phyloP scores from a whole-genome alignment of 2,329 filamentous ascomycete genomes.

The Fusarium azukiicola region DNA sequence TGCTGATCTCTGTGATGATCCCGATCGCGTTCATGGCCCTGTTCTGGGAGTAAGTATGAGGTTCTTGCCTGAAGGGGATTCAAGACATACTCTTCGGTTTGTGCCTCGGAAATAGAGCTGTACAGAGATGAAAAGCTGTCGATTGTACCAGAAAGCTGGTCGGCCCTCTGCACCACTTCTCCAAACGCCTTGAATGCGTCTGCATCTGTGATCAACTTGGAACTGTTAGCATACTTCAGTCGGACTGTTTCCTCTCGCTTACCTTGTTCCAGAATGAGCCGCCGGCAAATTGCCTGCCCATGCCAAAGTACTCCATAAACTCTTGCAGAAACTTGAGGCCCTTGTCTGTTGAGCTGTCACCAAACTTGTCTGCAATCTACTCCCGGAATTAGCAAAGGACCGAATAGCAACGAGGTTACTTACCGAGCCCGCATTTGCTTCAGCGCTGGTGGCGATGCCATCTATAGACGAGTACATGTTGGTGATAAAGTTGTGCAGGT shows the following conservation, averaged over 20 bases:
- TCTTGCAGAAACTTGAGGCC: background rate
- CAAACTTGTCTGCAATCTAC: background rate
- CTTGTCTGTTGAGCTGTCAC: background rate
- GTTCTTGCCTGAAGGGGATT: background rate
- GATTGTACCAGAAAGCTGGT: background rate
- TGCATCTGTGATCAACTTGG: background rate
- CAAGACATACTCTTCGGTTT: background rate
- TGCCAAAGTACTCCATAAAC: background rate
- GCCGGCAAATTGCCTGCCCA: background rate
- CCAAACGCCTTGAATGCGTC: background rate
- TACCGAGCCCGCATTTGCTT: background rate
- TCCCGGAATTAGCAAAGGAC: background rate
- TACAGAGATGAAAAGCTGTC: background rate
- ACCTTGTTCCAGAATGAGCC: background rate
- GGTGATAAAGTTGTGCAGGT: background rate
- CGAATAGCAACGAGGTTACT: background rate
- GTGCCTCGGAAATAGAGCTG: background rate
- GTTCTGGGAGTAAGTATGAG: background rate
- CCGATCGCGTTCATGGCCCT: background rate
- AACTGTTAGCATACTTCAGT: background rate
- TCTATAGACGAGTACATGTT: background rate
- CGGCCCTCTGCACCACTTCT: background rate
- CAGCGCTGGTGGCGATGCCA: background rate
- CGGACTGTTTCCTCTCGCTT: background rate
- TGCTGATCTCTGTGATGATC: background rate